Conservation (phyloP, 306 rosid genomes). For the Dicorynia guianensis region DNA sequence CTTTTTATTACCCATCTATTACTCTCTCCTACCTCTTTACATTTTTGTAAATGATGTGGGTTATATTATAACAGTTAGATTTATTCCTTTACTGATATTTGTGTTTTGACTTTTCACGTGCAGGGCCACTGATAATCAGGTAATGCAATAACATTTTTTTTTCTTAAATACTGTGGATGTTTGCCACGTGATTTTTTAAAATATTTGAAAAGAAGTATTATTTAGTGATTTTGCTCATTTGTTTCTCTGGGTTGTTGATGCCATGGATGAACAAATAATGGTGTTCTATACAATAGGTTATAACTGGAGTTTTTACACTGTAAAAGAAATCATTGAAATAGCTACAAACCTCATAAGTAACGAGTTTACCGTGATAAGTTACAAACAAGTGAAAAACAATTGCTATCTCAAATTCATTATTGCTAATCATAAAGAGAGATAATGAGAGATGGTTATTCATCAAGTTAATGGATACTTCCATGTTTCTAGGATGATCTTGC, state of each 20-base stretch:
- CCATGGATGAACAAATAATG: conserved; percentile 29
- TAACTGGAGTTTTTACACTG: conserved; percentile 1
- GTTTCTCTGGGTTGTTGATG: conserved; percentile 16
- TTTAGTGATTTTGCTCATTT: conserved; percentile 1
- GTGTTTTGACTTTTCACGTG: conserved; percentile 44
- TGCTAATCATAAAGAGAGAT: no score
- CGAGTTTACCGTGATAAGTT: neutral
- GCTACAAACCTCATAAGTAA: neutral
- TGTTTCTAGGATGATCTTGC: neutral
- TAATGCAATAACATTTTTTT: conserved; percentile 26
- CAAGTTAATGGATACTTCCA: no score
- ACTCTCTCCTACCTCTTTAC: neutral
- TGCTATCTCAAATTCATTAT: no score
- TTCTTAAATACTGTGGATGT: neutral
- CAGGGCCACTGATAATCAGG: conserved; percentile 99
- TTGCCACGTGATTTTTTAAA: neutral
- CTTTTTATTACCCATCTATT: conserved; percentile 2
- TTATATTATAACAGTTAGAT: conserved; percentile 16
- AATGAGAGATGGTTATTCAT: no score
- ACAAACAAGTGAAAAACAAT: no score
- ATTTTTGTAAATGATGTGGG: neutral
- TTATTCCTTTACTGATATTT: conserved; percentile 39
- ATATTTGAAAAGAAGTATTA: conserved; percentile 15
- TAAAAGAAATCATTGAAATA: conserved; percentile 1
- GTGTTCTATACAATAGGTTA: neutral